A percentile compares a stretch with the other conserved stretches of the same genome.
Conservation (phyloP, 768 basidiomycete species). For the Suillus ampliporus region DNA sequence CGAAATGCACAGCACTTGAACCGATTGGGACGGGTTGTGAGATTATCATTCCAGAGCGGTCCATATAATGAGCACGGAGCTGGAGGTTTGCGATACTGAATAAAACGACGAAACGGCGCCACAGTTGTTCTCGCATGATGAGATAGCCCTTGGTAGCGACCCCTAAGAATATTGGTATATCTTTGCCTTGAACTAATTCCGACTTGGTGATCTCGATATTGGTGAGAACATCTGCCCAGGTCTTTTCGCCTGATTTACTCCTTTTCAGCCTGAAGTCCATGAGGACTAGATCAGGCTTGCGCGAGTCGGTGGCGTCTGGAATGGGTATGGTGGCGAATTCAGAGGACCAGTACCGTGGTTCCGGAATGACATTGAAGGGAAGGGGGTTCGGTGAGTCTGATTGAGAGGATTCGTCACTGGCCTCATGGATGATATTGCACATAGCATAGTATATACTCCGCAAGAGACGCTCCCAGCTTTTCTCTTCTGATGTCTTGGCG, state of each 20-base stretch:
- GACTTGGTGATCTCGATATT: too few species aligned
- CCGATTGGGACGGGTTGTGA: too few species aligned
- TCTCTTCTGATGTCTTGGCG: not conserved
- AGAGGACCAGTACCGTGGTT: not conserved
- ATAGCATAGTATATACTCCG: not conserved
- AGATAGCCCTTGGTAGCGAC: too few species aligned
- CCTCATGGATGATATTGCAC: not conserved
- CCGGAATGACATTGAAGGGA: not conserved
- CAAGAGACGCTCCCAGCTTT: not conserved
- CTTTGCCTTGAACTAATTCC: too few species aligned
- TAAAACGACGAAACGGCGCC: too few species aligned
- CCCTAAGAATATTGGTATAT: too few species aligned
- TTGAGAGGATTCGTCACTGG: not conserved
- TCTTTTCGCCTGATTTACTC: too few species aligned
- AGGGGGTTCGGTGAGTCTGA: not conserved
- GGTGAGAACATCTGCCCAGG: too few species aligned
- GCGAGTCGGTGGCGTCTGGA: not conserved
- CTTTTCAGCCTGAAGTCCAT: not conserved
- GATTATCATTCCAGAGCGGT: too few species aligned
- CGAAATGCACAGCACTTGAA: accelerated
- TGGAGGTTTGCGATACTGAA: too few species aligned
- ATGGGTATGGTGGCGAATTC: not conserved
- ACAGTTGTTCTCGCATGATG: too few species aligned
- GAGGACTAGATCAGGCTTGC: conserved; percentile 1
- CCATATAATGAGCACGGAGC: too few species aligned